Evolutionary conservation across 2,329 filamentous ascomycete genomes (phyloP).

Genomic region (Sclerotinia subarctica): DNA sequence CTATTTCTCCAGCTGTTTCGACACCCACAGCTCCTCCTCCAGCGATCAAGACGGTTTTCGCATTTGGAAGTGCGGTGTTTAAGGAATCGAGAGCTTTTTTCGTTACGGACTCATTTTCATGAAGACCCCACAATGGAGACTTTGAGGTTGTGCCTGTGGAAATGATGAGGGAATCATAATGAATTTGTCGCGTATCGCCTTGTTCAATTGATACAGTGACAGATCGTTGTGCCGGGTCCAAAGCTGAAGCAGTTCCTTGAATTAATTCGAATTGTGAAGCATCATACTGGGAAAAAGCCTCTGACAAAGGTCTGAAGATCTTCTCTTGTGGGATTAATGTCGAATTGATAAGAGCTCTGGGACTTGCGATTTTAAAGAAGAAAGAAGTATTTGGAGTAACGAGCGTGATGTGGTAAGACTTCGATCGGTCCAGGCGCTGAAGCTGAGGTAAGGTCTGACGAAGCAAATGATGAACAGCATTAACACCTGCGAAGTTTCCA

Average conservation of each 20-base stretch:
- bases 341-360: constrained; percentile 48
- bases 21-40: constrained; percentile 47
- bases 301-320: constrained; percentile 44
- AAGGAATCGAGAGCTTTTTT: constrained; percentile 42
- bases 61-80: constrained; percentile 41
- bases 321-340: constrained; percentile 45
- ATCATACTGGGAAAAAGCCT: constrained; percentile 43
- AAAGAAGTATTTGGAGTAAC: constrained; percentile 44
- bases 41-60: constrained; percentile 45
- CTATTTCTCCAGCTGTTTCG: constrained; percentile 50
- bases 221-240: constrained; percentile 40
- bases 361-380: constrained; percentile 45
- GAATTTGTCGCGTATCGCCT: constrained; percentile 35
- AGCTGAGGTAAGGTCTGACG: constrained; percentile 47
- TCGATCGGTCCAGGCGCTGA: constrained; percentile 31
- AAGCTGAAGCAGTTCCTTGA: constrained; percentile 41
- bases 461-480: constrained; percentile 50
- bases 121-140: constrained; percentile 46
- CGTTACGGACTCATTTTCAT: constrained; percentile 38
- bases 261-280: constrained; percentile 43
- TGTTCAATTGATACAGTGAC: constrained; percentile 36
- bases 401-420: constrained; percentile 44
- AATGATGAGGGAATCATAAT: constrained; percentile 46
- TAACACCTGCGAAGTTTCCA: constrained; percentile 50
- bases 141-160: constrained; percentile 48